phyloP scores from a whole-genome alignment of 345 rosid species.

The Brassica cretica region DNA sequence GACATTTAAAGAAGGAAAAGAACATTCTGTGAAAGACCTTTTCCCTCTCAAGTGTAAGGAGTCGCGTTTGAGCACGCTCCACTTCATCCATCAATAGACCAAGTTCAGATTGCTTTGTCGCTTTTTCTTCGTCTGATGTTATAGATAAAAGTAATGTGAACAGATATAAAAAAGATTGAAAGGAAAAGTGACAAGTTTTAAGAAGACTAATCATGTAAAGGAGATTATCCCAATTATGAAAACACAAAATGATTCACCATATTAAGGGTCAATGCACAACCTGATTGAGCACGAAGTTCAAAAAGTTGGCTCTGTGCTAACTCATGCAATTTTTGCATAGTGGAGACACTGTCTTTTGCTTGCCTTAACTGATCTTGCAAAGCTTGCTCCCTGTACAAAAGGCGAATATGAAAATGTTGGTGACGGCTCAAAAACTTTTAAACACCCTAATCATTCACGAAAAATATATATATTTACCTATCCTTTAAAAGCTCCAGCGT shows the following conservation, averaged over 20 bases:
- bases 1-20: conserved; percentile 1
- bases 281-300: conserved; percentile 96
- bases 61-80: conserved; percentile 95
- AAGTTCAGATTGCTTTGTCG: conserved; percentile 93
- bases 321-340: conserved; percentile 95
- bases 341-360: conserved; percentile 90
- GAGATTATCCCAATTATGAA: conserved; percentile 5
- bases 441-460: conserved; percentile 8
- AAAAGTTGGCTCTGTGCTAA: conserved; percentile 97
- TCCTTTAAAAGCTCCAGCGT: conserved; percentile 88
- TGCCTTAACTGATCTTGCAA: conserved; percentile 98
- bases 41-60: conserved; percentile 93
- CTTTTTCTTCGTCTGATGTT: conserved; percentile 83
- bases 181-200: neutral
- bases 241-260: conserved; percentile 19
- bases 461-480: conserved; percentile 47
- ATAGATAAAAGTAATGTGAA: conserved; percentile 19
- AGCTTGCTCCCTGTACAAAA: conserved; percentile 69
- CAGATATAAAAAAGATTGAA: conserved; percentile 2
- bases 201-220: conserved; percentile 11
- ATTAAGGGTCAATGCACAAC: conserved; percentile 45
- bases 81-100: conserved; percentile 97
- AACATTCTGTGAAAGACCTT: conserved; percentile 51
- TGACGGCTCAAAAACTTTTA: conserved; percentile 13
- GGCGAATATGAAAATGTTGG: conserved; percentile 10